Percentiles rank a stretch among this genome's conserved stretches.
Evolutionary conservation across 345 rosid species (phyloP).

Genomic region (Citrus unshiu): DNA sequence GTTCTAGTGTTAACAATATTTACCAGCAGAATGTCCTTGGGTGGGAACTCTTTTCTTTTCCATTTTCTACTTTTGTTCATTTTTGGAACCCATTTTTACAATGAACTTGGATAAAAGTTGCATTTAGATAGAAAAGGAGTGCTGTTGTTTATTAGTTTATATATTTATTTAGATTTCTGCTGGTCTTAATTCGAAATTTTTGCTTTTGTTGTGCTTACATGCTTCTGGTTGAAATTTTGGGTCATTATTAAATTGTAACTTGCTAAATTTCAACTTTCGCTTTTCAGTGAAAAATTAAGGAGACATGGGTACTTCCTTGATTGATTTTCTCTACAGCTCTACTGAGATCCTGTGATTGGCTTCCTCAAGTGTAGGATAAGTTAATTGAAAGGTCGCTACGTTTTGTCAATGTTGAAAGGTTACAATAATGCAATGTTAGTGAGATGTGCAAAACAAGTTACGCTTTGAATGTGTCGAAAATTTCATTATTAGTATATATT

Average conservation of each 20-base stretch:
- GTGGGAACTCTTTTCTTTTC: no score
- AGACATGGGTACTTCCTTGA: neutral
- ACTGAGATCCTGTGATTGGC: conserved; percentile 5
- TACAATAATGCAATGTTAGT: neutral
- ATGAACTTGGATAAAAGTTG: no score
- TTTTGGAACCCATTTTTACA: no score
- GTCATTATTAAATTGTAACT: neutral
- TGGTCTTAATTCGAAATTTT: no score
- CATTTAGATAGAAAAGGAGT: no score
- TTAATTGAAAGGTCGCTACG: conserved; percentile 52
- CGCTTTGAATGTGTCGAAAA: conserved; percentile 67
- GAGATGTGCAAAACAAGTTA: conserved; percentile 45
- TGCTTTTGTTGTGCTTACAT: neutral
- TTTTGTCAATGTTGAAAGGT: conserved; percentile 42
- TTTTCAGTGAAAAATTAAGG: neutral
- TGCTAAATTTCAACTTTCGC: neutral
- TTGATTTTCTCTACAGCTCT: neutral
- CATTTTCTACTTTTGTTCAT: no score
- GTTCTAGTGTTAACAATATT: no score
- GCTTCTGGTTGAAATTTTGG: neutral
- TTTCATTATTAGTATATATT: neutral
- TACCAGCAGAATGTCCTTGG: no score
- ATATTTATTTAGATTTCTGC: no score
- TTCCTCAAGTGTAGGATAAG: conserved; percentile 51
- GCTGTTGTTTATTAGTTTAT: no score